Evolutionary conservation across 225 moss, liverwort and hornwort species (phyloP), one percentile per base, ranked within the genome.

Genomic region (Anthoceros angustus): DNA sequence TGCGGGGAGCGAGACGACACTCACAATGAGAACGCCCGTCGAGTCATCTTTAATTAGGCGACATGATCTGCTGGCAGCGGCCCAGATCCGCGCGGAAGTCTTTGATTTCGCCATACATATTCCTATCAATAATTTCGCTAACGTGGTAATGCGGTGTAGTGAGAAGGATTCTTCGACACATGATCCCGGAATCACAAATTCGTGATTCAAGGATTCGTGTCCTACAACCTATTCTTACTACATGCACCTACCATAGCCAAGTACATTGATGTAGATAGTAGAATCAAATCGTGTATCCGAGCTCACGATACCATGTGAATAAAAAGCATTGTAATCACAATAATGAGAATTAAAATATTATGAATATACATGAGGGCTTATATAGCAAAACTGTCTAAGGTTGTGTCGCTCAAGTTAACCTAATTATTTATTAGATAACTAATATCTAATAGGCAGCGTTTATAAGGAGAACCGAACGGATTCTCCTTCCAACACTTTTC

Each of bases 11-110:
- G 46, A n/a, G 46, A 48, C 46, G 46, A 48, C 46, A 5, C 46
- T 48, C 46, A 48, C 46, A n/a, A n/a, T n/a, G 46, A 48, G 46
- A 48, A 48, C 46, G 46, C 46, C 46, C 46, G 46, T 48, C 46
- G 46, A 48, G 46, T 48, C 46, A 48, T 48, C 46, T 48, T 48
- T 48, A 48, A 48, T 48, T 48, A 48, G 46, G 46, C 46, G 46
- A 48, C 46, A 48, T 48, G 46, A 48, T 48, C 46, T 48, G 46
- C 46, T 48, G 46, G 2, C 46, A 48, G 46, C 46, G 18, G 5
- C 46, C n/a, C n/a, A n/a, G n/a, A 48, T 1, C 46, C 46, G 5
- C 2, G 2, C 18, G 46, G 46, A 48, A 48, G 46, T 48, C 46
- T 48, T 48, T 48, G 46, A 48, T 48, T 48, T 5, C 5, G 46